A percentile compares a stretch with the other conserved stretches of the same genome.
phyloP scores from a whole-genome alignment of 2,329 filamentous ascomycete species.

The Akanthomyces uredinophilus region DNA sequence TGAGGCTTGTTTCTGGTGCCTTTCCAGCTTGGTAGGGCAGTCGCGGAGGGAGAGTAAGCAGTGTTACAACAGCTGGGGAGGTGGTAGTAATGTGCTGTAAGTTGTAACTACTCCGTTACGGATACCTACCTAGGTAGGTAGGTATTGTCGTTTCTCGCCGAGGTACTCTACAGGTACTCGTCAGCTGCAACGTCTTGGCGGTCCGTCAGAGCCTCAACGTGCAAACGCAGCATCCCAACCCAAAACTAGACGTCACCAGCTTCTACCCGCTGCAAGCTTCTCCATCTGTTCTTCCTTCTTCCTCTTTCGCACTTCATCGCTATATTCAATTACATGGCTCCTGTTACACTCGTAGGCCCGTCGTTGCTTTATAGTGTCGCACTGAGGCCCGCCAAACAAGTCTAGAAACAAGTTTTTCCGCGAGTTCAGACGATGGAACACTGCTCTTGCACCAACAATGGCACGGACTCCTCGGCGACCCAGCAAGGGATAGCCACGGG shows the following conservation, averaged over 20 bases:
- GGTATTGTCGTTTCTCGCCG: background rate
- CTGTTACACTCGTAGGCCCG: background rate
- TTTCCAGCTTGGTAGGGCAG: too few relatives aligned
- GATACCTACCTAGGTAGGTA: background rate
- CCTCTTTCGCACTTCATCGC: background rate
- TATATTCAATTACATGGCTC: background rate
- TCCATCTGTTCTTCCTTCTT: background rate
- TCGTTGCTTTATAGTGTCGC: constrained; percentile 7
- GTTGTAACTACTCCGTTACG: too few relatives aligned
- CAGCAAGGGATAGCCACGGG: background rate
- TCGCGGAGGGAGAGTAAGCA: too few relatives aligned
- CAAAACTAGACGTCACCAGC: background rate
- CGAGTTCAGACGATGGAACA: constrained; percentile 2
- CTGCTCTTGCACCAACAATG: background rate
- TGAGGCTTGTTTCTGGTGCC: too few relatives aligned
- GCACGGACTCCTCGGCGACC: constrained; percentile 4
- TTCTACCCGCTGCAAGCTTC: background rate
- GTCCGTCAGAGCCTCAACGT: constrained; percentile 6
- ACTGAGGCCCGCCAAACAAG: constrained; percentile 6
- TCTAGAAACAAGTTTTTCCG: constrained; percentile 1
- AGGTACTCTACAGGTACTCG: background rate
- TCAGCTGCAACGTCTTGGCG: background rate
- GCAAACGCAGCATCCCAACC: constrained; percentile 4
- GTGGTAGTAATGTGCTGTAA: too few relatives aligned
- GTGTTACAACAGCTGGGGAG: too few relatives aligned